phyloP scores from a whole-genome alignment of 139 green algal genomes.

The Chlamydomonas incerta region DNA sequence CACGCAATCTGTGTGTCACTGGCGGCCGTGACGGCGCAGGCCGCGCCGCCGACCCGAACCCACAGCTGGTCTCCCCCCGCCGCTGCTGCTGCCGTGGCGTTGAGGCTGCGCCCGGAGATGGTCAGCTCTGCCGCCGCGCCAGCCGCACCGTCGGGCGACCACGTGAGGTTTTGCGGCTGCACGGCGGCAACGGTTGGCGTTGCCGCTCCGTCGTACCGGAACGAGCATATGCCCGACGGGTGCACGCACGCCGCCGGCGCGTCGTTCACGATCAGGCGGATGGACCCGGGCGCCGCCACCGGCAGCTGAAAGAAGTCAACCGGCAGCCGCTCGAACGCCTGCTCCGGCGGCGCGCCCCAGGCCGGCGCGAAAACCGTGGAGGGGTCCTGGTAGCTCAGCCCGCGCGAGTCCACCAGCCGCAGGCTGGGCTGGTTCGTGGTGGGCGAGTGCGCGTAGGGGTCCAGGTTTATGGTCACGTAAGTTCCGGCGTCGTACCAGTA shows the following conservation, averaged over 20 bases:
- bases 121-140: not conserved
- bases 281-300: not conserved
- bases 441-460: not conserved
- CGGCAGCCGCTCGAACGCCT: not conserved
- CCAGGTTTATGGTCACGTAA: not conserved
- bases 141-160: not conserved
- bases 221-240: not conserved
- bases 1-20: not conserved
- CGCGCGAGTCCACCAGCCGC: not conserved
- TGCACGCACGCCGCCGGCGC: not conserved
- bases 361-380: not conserved
- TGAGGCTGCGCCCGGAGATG: not conserved
- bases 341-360: not conserved
- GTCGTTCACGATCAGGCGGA: not conserved
- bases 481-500: not conserved
- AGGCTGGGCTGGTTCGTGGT: not conserved
- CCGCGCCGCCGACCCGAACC: not conserved
- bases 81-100: not conserved
- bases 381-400: not conserved
- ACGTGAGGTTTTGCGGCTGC: not conserved
- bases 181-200: not conserved
- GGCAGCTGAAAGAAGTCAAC: slow-evolving; percentile 7
- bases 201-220: not conserved
- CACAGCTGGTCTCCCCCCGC: too few species aligned
- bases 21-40: not conserved